Evolutionary conservation across 2,329 filamentous ascomycete species (phyloP), one percentile per base, ranked within the genome.

Genomic region (Talaromyces sp.): DNA sequence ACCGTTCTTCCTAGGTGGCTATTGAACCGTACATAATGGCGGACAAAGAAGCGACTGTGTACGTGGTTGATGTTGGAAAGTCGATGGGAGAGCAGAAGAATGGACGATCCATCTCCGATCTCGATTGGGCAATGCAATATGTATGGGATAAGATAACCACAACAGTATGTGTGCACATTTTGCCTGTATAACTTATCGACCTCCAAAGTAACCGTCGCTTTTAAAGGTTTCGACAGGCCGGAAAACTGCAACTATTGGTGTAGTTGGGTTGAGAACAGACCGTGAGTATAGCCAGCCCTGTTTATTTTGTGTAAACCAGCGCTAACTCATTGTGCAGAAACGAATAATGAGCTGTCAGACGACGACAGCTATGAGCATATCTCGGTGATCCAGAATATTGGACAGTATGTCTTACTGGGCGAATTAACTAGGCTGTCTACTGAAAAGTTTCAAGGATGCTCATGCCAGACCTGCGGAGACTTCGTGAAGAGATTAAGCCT

Each of bases 81-180:
- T 90, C 93, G n/a, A 97, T 96, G 90, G 89, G 83, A 62, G 81
- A 89, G 72, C 84, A 81, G 68, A 85, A 87, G 68, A 83, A 86
- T 77, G 91, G 89, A 30, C 87, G 95, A 67, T 73, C 80, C 23
- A 85, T 94, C 73, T 89, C 89, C 3, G 90, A 98, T 73, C 84
- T 99, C 18, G 91, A 97, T 64, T 99, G 89, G 87, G 86, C 87
- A 55, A 88, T 98, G 86, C 86, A 87, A 65, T 99, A 96, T 77
- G 85, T 98, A 56, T 99, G 94, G 93, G 94, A 98, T 81, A 95
- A 91, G 73, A 90, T 96, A 67, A 89, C 88, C 5, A 86, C 85
- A 7, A 91, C 88, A 3, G 89, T 92, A 75, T 76, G 83, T 53
- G 74, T 74, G 33, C 60, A 30, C n/a, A 4, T n/a, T 28, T 5